Base-by-base conservation (phyloP, 306 rosid genomes). In the Nissolia schottii region DNA sequence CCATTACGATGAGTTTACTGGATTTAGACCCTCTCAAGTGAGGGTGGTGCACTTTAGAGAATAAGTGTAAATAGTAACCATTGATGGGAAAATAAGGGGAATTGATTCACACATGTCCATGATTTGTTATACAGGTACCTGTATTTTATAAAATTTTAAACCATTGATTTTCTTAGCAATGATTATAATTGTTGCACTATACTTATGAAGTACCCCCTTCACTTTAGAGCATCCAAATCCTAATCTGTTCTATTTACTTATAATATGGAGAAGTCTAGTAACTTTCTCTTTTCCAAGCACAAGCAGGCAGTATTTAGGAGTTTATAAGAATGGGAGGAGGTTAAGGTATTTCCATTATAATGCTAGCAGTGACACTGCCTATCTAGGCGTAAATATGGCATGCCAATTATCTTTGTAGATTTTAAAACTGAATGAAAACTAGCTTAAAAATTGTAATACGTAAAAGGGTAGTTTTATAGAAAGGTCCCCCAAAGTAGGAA, bases 351-450 rank as follows among this genome's bases (percentile, higher is more conserved):
- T 23, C 24, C 29, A 29, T 38, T 18, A 1, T 61, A 22, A 63
- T 34, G 40, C n/a, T 19, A 28, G 27, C 22, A 54, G 56, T 41
- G 74, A 14, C 34, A 53, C 18, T 6, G 18, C 34, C 55, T 51
- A 23, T 67, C 41, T 43, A 19, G 9, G 14, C 4, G 1, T 56
- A 22, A 55, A 56, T 40, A 24, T 29, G 24, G 45, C 50, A 40
- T 65, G 58, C n/a, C 27, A 23, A 64, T 65, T 51, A 20, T 53
- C 27, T 64, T 1, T 28, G 14, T 51, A 51, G 50, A 41, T 53
- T 37, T 64, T 43, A 13, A 53, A 64, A 75, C 32, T 56, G 71
- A 75, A 31, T 3, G 8, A 43, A 54, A 75, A 75, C 57, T 64
- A 66, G 48, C 55, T 8, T 25, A 24, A 20, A 11, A 18, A 22